Percentiles rank a stretch among this genome's conserved stretches.
Conservation (phyloP, 176 grass and related monocot genomes). For the Rhynchospora breviuscula region DNA sequence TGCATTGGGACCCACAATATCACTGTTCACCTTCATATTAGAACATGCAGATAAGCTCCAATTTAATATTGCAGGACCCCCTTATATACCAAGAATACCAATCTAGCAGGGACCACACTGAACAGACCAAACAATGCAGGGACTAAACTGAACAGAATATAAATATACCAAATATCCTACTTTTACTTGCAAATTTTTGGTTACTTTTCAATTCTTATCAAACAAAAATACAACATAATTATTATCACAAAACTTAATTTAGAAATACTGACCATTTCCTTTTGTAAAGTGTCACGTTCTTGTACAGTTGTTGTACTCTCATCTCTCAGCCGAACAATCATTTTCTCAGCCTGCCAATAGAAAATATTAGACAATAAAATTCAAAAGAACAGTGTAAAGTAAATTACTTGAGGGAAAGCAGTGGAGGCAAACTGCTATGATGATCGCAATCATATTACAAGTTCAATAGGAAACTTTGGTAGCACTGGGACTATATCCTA, state of each 20-base stretch:
- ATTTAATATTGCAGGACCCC: not conserved
- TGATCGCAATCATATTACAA: not conserved
- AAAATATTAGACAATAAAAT: conserved; percentile 5
- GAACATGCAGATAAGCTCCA: not conserved
- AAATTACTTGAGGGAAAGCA: not conserved
- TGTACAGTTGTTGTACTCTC: conserved; percentile 56
- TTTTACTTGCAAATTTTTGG: not conserved
- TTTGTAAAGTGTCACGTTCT: conserved; percentile 66
- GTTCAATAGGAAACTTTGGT: not conserved
- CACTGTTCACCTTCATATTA: not conserved
- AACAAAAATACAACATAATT: not conserved
- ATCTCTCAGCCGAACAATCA: conserved; percentile 62
- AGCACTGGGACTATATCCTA: not conserved
- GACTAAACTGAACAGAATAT: not conserved
- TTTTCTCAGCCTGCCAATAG: conserved; percentile 73
- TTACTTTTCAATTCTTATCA: not conserved
- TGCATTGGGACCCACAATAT: not conserved
- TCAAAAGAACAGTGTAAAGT: not conserved
- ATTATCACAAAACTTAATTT: not conserved
- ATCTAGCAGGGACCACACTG: not conserved
- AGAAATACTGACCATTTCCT: conserved; percentile 63
- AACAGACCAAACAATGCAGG: not conserved
- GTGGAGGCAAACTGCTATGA: not conserved
- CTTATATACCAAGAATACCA: not conserved
- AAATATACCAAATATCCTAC: not conserved